phyloP scores from a whole-genome alignment of 1,284 basidiomycete species.

The Cryptococcus sp. region DNA sequence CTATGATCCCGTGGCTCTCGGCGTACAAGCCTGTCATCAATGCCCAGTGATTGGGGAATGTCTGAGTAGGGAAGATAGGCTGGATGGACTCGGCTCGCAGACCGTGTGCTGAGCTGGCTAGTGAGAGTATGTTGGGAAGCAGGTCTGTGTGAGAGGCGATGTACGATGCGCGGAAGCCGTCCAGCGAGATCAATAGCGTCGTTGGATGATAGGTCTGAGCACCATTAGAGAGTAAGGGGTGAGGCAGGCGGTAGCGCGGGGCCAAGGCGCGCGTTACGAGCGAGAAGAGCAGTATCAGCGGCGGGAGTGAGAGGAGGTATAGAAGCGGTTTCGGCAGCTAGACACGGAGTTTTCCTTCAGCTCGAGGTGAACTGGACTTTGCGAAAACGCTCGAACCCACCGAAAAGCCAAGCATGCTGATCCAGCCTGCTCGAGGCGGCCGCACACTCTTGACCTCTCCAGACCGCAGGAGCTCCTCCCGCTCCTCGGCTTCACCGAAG shows the following conservation, averaged over 20 bases:
- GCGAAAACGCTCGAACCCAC: conserved; percentile 5
- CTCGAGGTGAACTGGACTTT: neutral
- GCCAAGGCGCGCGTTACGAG: conserved; percentile 2
- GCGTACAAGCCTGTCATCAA: conserved; percentile 84
- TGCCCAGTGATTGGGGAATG: conserved; percentile 91
- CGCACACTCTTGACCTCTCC: too few relatives aligned
- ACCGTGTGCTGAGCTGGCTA: conserved; percentile 57
- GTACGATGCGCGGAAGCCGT: conserved; percentile 39
- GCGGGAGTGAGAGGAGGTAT: conserved; percentile 17
- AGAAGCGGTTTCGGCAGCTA: conserved; percentile 25
- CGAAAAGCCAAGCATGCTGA: conserved; percentile 15
- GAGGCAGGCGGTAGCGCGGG: conserved; percentile 9
- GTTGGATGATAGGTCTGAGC: conserved; percentile 37
- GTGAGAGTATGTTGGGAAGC: conserved; percentile 24
- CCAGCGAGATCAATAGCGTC: conserved; percentile 34
- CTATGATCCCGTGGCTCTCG: conserved; percentile 86
- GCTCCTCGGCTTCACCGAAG: neutral
- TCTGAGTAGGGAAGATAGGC: conserved; percentile 83
- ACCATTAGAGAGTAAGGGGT: conserved; percentile 24
- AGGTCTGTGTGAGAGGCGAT: conserved; percentile 26
- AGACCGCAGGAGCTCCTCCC: conserved; percentile 2
- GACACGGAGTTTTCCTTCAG: neutral
- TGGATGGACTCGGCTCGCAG: conserved; percentile 80
- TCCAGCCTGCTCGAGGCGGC: conserved; percentile 4
- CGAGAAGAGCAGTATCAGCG: conserved; percentile 10